Conservation (phyloP, 768 basidiomycete species). For the Hygrocybe punicea region DNA sequence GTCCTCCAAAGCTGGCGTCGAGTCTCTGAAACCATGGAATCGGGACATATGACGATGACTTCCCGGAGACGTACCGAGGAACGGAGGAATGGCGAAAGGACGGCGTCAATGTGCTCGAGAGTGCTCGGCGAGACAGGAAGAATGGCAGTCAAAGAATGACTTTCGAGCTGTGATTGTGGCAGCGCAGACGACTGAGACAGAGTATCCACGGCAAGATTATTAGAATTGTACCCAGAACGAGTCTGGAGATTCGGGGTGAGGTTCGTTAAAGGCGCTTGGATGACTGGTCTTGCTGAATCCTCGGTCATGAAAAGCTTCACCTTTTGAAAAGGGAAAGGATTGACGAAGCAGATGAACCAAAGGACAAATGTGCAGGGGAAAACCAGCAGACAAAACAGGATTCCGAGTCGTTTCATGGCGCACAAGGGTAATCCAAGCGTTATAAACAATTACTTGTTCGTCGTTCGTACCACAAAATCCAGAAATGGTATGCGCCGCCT, state of each 20-base stretch:
- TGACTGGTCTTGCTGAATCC: neutral
- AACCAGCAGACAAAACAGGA: neutral
- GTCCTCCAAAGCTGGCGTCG: conserved; percentile 34
- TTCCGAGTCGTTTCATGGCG: neutral
- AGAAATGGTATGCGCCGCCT: no score
- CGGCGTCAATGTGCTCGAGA: conserved; percentile 29
- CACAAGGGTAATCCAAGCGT: neutral
- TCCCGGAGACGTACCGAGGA: conserved; percentile 38
- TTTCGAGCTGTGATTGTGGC: neutral
- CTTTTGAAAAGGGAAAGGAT: neutral
- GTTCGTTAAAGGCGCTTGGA: no score
- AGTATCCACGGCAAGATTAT: neutral
- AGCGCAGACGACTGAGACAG: no score
- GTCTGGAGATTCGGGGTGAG: no score
- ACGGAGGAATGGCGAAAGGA: conserved; percentile 40
- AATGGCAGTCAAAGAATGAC: conserved; percentile 44
- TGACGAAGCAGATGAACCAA: neutral
- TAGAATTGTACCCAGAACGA: neutral
- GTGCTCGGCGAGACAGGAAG: conserved; percentile 45
- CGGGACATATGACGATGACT: conserved; percentile 48
- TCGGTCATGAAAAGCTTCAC: no score
- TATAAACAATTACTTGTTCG: no score
- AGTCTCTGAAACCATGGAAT: conserved; percentile 32
- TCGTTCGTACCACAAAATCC: no score
- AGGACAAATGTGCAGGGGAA: neutral